Conservation (phyloP, 169 alveolate species). For the Eimeria falciformis region DNA sequence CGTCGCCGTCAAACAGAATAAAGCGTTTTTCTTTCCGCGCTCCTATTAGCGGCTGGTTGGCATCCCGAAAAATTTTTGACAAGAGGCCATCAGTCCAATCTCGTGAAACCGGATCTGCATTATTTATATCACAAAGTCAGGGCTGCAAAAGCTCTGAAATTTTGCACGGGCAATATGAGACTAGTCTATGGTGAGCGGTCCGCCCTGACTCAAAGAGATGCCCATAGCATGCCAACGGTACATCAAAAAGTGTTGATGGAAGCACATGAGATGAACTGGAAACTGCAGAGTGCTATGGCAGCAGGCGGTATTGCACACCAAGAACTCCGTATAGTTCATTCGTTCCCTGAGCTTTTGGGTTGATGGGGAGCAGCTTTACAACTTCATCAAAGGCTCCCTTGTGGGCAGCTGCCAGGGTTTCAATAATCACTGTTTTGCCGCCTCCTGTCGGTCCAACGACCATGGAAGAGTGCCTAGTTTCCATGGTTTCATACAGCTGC, state of each 20-base stretch:
- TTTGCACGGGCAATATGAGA: neutral
- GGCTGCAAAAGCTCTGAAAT: slow-evolving; percentile 83
- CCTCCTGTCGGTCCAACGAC: slow-evolving; percentile 95
- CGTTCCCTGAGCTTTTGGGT: slow-evolving; percentile 94
- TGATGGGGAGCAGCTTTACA: slow-evolving; percentile 89
- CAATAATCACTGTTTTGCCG: slow-evolving; percentile 93
- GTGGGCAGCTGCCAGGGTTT: slow-evolving; percentile 90
- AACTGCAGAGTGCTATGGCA: neutral
- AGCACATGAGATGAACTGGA: neutral
- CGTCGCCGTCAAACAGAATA: slow-evolving; percentile 97
- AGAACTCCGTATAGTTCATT: slow-evolving; percentile 95
- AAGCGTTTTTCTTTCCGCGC: slow-evolving; percentile 91
- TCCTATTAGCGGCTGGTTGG: slow-evolving; percentile 93
- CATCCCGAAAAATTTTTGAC: slow-evolving; percentile 96
- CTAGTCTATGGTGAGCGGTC: neutral
- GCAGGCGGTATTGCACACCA: slow-evolving; percentile 46
- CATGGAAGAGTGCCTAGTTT: slow-evolving; percentile 96
- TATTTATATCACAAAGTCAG: slow-evolving; percentile 86
- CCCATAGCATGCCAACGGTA: no score
- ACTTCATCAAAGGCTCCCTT: slow-evolving; percentile 86
- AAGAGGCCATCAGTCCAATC: slow-evolving; percentile 98
- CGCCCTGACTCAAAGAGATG: no score
- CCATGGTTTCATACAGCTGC: slow-evolving; percentile 95
- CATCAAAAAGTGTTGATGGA: no score
- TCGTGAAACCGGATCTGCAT: slow-evolving; percentile 95